Percentiles rank a stretch among this genome's conserved stretches.
Conservation (phyloP, 768 basidiomycete genomes). For the Mycena alexandri region DNA sequence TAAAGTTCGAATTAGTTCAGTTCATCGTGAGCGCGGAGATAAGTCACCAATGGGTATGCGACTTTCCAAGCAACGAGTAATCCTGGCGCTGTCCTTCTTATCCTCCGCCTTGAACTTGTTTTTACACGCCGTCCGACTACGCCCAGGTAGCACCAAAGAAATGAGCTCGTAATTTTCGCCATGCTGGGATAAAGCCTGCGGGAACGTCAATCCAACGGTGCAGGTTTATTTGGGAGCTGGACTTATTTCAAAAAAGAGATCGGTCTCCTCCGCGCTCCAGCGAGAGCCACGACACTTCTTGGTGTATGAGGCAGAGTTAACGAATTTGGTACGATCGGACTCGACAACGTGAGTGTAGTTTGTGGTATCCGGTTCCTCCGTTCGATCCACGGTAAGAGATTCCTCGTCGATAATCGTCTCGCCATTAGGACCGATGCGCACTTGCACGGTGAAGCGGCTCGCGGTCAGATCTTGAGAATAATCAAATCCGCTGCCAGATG, state of each 20-base stretch:
- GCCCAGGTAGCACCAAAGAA: slow-evolving; percentile 84
- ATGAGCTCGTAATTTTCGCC: slow-evolving; percentile 96
- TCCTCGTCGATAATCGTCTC: slow-evolving; percentile 90
- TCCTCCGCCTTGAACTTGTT: slow-evolving; percentile 95
- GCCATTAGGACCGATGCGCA: slow-evolving; percentile 89
- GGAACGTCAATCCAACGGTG: slow-evolving; percentile 26
- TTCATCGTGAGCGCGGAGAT: not conserved
- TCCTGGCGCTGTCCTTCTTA: slow-evolving; percentile 80
- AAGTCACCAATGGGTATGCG: slow-evolving; percentile 82
- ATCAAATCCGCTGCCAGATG: slow-evolving; percentile 74
- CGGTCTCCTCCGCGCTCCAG: slow-evolving; percentile 93
- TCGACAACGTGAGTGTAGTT: slow-evolving; percentile 85
- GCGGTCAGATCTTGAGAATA: slow-evolving; percentile 74
- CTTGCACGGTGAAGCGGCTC: slow-evolving; percentile 86
- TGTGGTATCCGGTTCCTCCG: slow-evolving; percentile 74
- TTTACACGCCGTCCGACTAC: slow-evolving; percentile 91
- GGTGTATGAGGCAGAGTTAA: slow-evolving; percentile 86
- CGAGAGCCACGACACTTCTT: slow-evolving; percentile 85
- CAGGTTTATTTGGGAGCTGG: slow-evolving; percentile 5
- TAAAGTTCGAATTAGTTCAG: slow-evolving; percentile 42
- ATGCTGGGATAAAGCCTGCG: slow-evolving; percentile 89
- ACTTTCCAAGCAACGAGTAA: slow-evolving; percentile 81
- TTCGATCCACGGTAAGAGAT: slow-evolving; percentile 83
- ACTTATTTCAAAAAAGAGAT: slow-evolving; percentile 86
- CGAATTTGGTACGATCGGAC: slow-evolving; percentile 86